Evolutionary conservation across 2,329 filamentous ascomycete genomes (phyloP).

Genomic region (Ilyonectria mors-panacis): DNA sequence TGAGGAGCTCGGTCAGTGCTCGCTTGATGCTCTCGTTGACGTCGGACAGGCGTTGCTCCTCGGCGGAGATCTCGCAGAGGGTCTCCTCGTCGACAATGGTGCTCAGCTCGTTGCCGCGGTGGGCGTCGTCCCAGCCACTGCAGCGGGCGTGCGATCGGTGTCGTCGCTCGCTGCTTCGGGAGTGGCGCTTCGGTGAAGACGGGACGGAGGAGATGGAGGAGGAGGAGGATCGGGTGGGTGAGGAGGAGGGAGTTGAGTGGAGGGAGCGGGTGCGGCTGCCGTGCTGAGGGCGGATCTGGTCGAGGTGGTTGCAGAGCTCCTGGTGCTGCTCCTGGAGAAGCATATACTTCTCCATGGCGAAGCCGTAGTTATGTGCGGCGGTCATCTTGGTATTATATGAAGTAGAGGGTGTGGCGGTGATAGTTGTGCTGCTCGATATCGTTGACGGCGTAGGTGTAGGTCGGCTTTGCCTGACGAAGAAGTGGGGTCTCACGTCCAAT

Average conservation of each 20-base stretch:
- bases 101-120: slow-evolving; percentile 49
- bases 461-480: slow-evolving; percentile 45
- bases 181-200: slow-evolving; percentile 63
- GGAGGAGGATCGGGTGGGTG: slow-evolving; percentile 68
- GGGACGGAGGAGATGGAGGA: slow-evolving; percentile 60
- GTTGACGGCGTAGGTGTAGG: slow-evolving; percentile 42
- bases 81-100: slow-evolving; percentile 64
- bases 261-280: slow-evolving; percentile 53
- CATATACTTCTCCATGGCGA: slow-evolving; percentile 69
- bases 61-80: slow-evolving; percentile 64
- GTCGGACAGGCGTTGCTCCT: slow-evolving; percentile 68
- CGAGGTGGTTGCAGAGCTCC: slow-evolving; percentile 65
- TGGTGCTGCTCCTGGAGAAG: slow-evolving; percentile 69
- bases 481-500: slow-evolving; percentile 47
- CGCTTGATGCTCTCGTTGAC: slow-evolving; percentile 75
- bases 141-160: slow-evolving; percentile 49
- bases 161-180: slow-evolving; percentile 52
- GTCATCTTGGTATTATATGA: slow-evolving; percentile 48
- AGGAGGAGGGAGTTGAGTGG: slow-evolving; percentile 69
- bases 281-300: slow-evolving; percentile 64
- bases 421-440: slow-evolving; percentile 30
- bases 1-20: slow-evolving; percentile 73
- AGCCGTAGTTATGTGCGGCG: slow-evolving; percentile 55
- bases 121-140: slow-evolving; percentile 53
- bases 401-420: slow-evolving; percentile 16